Evolutionary conservation across 345 rosid species (phyloP), one percentile per base, ranked within the genome.

Genomic region (Odontarrhena argentea): DNA sequence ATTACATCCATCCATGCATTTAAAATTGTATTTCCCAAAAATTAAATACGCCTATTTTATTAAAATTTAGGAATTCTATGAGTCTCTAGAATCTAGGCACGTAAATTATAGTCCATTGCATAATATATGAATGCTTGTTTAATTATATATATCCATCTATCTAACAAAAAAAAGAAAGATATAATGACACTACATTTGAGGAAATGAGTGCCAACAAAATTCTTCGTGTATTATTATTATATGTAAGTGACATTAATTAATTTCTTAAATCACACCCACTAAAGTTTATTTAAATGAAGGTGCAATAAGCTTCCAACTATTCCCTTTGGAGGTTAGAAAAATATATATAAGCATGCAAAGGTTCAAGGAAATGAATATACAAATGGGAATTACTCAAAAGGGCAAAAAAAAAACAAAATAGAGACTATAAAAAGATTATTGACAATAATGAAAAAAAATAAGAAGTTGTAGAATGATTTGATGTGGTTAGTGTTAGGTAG

Each of bases 1-100:
- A 41, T 71, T 64, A 64, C 70, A 71, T 63, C 68, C 69, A 71
- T 71, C 69, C 75, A 71, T 71, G 59, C 65, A 63, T 64, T 55
- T 55, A 63, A 47, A 48, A 45, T 71, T 48, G 65, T 41, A 64
- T 46, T 55, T 48, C 59, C 58, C 14, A 49, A 11, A 55, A 15
- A 28, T 43, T 35, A 10, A 53, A 26, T 54, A 37, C 5, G 30
- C 32, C 32, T 28, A 28, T 7, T 14, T 52, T 42, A 63, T 14
- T 58, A 71, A 35, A 5, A 53, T 46, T 26, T 30, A 55, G 43
- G 5, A 46, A 14, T 54, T 70, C 34, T 54, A 63, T 25, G 45
- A 70, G 36, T 63, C 55, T 63, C 63, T 62, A 37, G 28, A 59
- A 70, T 7, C 63, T 45, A 53, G 49, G 63, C 46, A 45, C 63